Evolutionary conservation across 2,329 filamentous ascomycete genomes (phyloP).

Genomic region (Graphilbum sp.): DNA sequence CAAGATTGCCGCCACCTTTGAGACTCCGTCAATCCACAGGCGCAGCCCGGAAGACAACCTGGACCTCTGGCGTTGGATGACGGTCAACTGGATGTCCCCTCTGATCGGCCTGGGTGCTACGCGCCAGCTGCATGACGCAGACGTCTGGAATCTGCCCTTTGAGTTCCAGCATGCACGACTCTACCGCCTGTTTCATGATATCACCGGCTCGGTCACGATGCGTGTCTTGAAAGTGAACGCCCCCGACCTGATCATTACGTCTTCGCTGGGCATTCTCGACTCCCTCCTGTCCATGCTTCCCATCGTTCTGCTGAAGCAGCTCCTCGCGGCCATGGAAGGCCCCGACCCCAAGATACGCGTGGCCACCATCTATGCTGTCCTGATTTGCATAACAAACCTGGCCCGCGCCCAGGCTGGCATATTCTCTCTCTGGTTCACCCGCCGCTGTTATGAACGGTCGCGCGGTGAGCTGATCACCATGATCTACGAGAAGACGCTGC

Average conservation of each 20-base stretch:
- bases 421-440: constrained; percentile 64
- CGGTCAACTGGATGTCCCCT: constrained; percentile 66
- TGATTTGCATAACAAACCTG: constrained; percentile 45
- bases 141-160: constrained; percentile 66
- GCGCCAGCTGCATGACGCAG: constrained; percentile 55
- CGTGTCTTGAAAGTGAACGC: constrained; percentile 62
- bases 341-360: constrained; percentile 30
- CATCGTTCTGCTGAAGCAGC: constrained; percentile 55
- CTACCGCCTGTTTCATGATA: constrained; percentile 56
- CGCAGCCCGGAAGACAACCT: constrained; percentile 68
- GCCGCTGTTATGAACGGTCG: constrained; percentile 68
- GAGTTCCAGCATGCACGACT: constrained; percentile 69
- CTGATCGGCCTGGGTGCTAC: constrained; percentile 49
- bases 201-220: constrained; percentile 54
- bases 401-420: constrained; percentile 48
- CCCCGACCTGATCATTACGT: constrained; percentile 57
- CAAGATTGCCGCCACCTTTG: constrained; percentile 39
- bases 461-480: constrained; percentile 70
- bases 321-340: constrained; percentile 50
- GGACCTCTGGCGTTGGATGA: constrained; percentile 69
- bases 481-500: constrained; percentile 31
- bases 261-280: constrained; percentile 46
- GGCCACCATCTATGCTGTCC: constrained; percentile 47
- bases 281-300: constrained; percentile 36
- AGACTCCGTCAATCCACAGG: constrained; percentile 35